phyloP scores from a whole-genome alignment of 768 basidiomycete species.

The Trametes elegans region DNA sequence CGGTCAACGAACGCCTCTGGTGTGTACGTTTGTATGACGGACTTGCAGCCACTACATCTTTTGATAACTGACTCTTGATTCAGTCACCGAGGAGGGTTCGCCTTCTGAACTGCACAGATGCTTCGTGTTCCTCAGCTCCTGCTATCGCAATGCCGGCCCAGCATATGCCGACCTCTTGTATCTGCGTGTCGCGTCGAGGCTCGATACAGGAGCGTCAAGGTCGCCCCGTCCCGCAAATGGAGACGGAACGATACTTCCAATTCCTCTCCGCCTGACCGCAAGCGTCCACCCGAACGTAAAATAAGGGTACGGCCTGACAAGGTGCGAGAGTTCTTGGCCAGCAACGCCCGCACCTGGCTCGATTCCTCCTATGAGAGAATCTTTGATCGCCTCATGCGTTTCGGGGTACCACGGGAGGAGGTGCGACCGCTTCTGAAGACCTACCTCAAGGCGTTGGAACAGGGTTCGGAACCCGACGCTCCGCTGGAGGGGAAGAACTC shows the following conservation, averaged over 20 bases:
- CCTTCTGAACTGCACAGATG: background rate
- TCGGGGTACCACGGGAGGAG: slow-evolving; percentile 46
- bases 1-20: no score
- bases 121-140: background rate
- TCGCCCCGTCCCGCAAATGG: background rate
- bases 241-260: background rate
- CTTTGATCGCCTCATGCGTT: slow-evolving; percentile 41
- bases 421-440: slow-evolving; percentile 39
- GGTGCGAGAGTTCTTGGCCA: slow-evolving; percentile 34
- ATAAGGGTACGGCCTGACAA: background rate
- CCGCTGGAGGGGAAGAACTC: slow-evolving; percentile 35
- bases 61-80: no score
- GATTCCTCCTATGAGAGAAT: slow-evolving; percentile 21
- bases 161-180: background rate
- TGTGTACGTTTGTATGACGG: no score
- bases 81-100: background rate
- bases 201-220: background rate
- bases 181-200: background rate
- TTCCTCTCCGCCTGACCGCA: background rate
- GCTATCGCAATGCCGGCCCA: background rate
- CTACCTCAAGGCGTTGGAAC: slow-evolving; percentile 40
- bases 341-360: slow-evolving; percentile 41
- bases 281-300: background rate
- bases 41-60: background rate
- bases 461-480: slow-evolving; percentile 16